Conservation (phyloP, 768 basidiomycete genomes). For the Amanita exitialis region DNA sequence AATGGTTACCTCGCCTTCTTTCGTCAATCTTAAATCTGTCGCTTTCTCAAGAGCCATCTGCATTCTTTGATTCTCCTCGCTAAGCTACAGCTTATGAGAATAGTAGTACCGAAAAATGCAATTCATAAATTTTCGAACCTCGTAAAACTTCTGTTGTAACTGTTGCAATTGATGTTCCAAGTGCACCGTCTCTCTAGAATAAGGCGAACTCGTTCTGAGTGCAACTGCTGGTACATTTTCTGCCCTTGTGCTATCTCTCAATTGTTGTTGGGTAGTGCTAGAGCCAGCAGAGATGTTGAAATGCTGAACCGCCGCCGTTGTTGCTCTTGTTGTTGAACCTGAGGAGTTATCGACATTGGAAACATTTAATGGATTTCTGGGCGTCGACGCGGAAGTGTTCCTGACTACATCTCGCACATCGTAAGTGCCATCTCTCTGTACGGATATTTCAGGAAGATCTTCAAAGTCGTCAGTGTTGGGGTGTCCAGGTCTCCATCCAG, state of each 20-base stretch:
- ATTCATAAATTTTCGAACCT: neutral
- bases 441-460: slow-evolving; percentile 51
- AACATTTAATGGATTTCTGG: neutral
- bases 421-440: slow-evolving; percentile 52
- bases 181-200: neutral
- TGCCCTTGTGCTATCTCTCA: neutral
- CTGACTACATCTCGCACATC: slow-evolving; percentile 19
- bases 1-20: slow-evolving; percentile 64
- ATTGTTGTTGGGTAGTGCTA: neutral
- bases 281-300: neutral
- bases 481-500: slow-evolving; percentile 29
- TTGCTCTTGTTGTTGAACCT: neutral
- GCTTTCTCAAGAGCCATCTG: slow-evolving; percentile 36
- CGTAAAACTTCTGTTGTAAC: slow-evolving; percentile 17
- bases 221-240: neutral
- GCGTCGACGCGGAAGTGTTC: neutral
- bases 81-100: slow-evolving; percentile 27
- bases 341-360: neutral
- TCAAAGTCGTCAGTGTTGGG: slow-evolving; percentile 30
- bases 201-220: neutral
- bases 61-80: slow-evolving; percentile 36
- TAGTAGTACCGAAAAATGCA: neutral
- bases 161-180: slow-evolving; percentile 17
- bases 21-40: slow-evolving; percentile 39
- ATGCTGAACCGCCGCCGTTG: neutral